Evolutionary conservation across 2,329 filamentous ascomycete species (phyloP).

Genomic region (Sporothrix schenckii): DNA sequence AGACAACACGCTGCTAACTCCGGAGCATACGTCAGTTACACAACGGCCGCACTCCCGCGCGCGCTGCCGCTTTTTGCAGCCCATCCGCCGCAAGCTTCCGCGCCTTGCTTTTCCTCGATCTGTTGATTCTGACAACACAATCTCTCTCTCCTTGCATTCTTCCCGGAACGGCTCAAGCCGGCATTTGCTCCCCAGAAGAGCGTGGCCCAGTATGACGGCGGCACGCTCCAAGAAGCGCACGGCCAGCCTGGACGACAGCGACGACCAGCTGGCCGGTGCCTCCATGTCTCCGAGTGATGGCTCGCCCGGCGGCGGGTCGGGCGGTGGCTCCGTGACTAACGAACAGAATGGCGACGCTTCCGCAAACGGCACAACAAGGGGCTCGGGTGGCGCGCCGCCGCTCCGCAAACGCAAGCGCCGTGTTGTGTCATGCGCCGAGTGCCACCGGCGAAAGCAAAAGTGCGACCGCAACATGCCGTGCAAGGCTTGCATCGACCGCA

Average conservation of each 20-base stretch:
- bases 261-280: neutral
- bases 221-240: slow-evolving; percentile 31
- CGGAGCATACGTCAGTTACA: slow-evolving; percentile 11
- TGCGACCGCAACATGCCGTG: slow-evolving; percentile 64
- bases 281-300: neutral
- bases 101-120: neutral
- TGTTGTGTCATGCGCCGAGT: slow-evolving; percentile 66
- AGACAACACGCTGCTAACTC: slow-evolving; percentile 1
- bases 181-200: neutral
- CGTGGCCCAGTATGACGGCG: slow-evolving; percentile 25
- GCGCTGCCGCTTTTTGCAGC: neutral
- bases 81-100: neutral
- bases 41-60: slow-evolving; percentile 8
- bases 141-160: neutral
- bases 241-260: slow-evolving; percentile 22
- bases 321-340: neutral
- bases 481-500: slow-evolving; percentile 61
- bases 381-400: slow-evolving; percentile 40
- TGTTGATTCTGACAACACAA: neutral
- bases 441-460: slow-evolving; percentile 66
- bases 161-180: neutral
- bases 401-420: slow-evolving; percentile 61
- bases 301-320: neutral
- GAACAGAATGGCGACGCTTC: slow-evolving; percentile 15
- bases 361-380: neutral